These are phyloP conservation scores for Dioscorea dumetorum DNA, from an alignment of 106 monocot genomes.

Conservation along the genomic window DNA sequence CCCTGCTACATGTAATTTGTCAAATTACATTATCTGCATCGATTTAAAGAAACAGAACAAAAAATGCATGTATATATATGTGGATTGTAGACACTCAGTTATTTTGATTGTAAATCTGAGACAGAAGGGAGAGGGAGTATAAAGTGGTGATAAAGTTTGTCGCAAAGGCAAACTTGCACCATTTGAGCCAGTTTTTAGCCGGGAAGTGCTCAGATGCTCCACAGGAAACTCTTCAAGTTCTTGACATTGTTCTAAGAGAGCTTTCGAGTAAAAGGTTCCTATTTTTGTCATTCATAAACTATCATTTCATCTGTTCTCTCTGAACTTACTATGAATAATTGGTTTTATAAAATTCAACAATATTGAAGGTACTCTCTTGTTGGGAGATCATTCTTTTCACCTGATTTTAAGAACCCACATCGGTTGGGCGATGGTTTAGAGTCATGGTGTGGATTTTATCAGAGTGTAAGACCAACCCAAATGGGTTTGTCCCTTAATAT, in stretches of 20 bases:
- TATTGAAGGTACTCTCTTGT: constrained; percentile 21
- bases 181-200: constrained; percentile 14
- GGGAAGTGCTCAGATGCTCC: constrained; percentile 15
- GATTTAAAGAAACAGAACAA: neutral
- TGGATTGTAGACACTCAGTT: no score
- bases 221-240: constrained; percentile 27
- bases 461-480: constrained; percentile 57
- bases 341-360: no score
- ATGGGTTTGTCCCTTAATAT: constrained; percentile 61
- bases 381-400: constrained; percentile 52
- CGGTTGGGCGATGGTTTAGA: constrained; percentile 31
- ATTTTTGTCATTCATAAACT: no score
- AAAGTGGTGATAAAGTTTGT: constrained; percentile 20
- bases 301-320: neutral
- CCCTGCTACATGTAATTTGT: no score
- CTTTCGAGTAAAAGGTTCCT: constrained; percentile 12
- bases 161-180: constrained; percentile 13
- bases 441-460: constrained; percentile 55
- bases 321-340: neutral
- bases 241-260: constrained; percentile 27
- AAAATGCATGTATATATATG: neutral
- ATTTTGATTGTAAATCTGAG: neutral
- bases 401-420: constrained; percentile 12
- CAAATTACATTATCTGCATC: no score
- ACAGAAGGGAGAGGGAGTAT: constrained; percentile 16